Evolutionary conservation across 2,329 filamentous ascomycete genomes (phyloP).

Genomic region (Fusarium newnesense): DNA sequence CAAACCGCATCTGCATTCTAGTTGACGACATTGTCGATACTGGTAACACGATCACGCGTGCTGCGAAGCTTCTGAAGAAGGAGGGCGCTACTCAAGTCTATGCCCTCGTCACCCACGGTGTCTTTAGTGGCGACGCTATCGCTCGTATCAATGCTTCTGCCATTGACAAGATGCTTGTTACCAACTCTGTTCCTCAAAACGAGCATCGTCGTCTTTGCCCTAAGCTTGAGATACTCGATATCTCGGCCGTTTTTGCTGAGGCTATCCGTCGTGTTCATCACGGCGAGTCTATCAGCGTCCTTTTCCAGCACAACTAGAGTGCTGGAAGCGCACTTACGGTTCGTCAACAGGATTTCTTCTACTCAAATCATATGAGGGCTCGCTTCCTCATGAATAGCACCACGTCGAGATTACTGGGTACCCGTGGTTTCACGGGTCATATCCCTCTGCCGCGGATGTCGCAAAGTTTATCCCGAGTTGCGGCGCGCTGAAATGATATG

Average conservation of each 20-base stretch:
- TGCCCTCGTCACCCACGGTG: constrained; percentile 92
- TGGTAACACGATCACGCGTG: constrained; percentile 95
- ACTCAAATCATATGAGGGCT: constrained; percentile 20
- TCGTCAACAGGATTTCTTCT: constrained; percentile 22
- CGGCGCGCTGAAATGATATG: constrained; percentile 28
- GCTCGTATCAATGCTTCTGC: constrained; percentile 92
- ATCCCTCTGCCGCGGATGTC: constrained; percentile 15
- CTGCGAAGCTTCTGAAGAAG: constrained; percentile 95
- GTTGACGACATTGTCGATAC: constrained; percentile 96
- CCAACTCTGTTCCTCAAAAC: constrained; percentile 91
- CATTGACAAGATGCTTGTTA: constrained; percentile 93
- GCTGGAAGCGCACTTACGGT: constrained; percentile 9
- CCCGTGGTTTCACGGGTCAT: constrained; percentile 1
- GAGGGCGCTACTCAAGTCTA: constrained; percentile 93
- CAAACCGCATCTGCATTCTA: constrained; percentile 83
- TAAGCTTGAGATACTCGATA: constrained; percentile 90
- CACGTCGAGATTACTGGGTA: constrained; percentile 12
- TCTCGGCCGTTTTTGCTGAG: constrained; percentile 92
- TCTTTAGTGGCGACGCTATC: constrained; percentile 94
- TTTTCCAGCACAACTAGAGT: constrained; percentile 68
- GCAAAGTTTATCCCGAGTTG: constrained; percentile 20
- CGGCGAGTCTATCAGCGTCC: constrained; percentile 94
- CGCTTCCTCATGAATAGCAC: constrained; percentile 9
- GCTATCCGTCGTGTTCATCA: constrained; percentile 96
- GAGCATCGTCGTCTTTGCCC: constrained; percentile 82